Evolutionary conservation across 2,329 filamentous ascomycete species (phyloP).

Genomic region (Penicillium sclerotiorum): DNA sequence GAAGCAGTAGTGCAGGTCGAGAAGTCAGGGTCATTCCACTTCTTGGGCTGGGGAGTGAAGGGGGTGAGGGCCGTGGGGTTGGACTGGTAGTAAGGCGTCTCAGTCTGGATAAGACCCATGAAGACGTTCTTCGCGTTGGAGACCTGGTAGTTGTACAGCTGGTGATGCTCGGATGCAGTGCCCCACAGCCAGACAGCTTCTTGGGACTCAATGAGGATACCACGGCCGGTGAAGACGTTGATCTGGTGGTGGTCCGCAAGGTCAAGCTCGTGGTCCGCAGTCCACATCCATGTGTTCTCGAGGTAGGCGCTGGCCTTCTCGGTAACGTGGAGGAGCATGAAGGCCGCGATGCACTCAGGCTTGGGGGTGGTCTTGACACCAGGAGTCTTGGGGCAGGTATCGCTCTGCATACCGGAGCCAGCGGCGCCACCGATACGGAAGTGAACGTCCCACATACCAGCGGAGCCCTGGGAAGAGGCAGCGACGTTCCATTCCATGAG

Average conservation of each 20-base stretch:
- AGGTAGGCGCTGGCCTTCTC: conserved; percentile 68
- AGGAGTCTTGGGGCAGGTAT: conserved; percentile 78
- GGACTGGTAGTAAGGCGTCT: conserved; percentile 83
- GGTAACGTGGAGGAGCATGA: conserved; percentile 63
- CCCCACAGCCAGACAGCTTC: conserved; percentile 83
- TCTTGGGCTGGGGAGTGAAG: conserved; percentile 35
- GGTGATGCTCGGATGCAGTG: conserved; percentile 65
- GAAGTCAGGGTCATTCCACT: conserved; percentile 65
- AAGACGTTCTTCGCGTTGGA: conserved; percentile 76
- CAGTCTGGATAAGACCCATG: conserved; percentile 82
- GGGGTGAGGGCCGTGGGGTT: conserved; percentile 70
- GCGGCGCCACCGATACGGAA: conserved; percentile 86
- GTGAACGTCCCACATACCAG: conserved; percentile 94
- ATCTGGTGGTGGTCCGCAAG: conserved; percentile 66
- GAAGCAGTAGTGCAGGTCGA: conserved; percentile 55
- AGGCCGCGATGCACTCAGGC: conserved; percentile 71
- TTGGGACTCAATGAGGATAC: conserved; percentile 76
- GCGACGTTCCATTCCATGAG: conserved; percentile 90
- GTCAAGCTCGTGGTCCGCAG: conserved; percentile 88
- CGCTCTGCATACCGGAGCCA: conserved; percentile 78
- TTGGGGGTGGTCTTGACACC: conserved; percentile 63
- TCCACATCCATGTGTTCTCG: conserved; percentile 91
- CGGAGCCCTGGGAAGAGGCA: conserved; percentile 63
- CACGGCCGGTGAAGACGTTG: conserved; percentile 83
- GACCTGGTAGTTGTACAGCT: conserved; percentile 80